Evolutionary conservation across 768 basidiomycete genomes (phyloP), one percentile per base, ranked within the genome.

Genomic region (Rhizopogon roseolus): DNA sequence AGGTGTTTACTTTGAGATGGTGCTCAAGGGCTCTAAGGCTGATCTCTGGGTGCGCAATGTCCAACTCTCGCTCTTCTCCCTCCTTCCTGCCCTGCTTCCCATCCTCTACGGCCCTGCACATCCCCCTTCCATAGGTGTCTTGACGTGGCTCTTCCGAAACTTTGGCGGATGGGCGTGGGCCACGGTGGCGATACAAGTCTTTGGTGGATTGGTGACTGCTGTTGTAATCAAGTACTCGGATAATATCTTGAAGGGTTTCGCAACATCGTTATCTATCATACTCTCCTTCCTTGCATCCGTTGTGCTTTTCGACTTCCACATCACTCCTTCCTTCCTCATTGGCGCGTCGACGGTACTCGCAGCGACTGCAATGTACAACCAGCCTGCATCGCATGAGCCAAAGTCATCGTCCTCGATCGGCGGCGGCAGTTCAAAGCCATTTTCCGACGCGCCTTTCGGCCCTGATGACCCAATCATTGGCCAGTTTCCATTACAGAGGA

Each of bases 91-190:
- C 16, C 66, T 95, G 50, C 68, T 89, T 5, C 93, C 96, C 40
- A 81, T 96, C 65, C 60, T 96, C 43, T 87, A 79, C 60, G 60
- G 75, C 9, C 71, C 74, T 34, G 58, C 67, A n/a, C 69, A 73
- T 29, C 65, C 69, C 37, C 64, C 68, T 46, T 74, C 80, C n/a
- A 67, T 70, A 50, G 76, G 79, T 48, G 71, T 85, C 68, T 57
- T 91, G 52, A 57, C 60, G 51, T 77, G 78, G 62, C 71, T 94
- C 36, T 90, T 98, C 71, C 78, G 79, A 56, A 85, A 98, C 70
- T 99, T 98, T 68, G 92, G 90, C 17, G 73, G 74, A 2, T 99
- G 94, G 94, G 97, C 97, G 0, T 94, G 94, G 88, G 90, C 91
- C 17, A 96, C 94, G 1, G 94, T 99, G 27, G 66, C 73, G 22